These are phyloP conservation scores for Pichia nanzhaoensis DNA, from an alignment of 805 yeast genomes.

Conservation along the genomic window DNA sequence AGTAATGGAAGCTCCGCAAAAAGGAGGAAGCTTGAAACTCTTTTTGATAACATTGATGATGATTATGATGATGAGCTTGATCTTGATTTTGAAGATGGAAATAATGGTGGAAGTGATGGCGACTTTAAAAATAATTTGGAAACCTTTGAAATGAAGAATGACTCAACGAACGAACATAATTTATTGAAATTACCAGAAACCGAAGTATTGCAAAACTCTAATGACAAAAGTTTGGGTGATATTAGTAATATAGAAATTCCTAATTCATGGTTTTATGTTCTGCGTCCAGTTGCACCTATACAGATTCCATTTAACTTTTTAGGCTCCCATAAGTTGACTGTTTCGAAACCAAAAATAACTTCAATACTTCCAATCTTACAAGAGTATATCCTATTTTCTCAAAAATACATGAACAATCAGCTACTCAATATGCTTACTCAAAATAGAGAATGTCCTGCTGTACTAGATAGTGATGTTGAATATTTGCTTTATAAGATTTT, in stretches of 20 bases:
- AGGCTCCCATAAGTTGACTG: slow-evolving; percentile 28
- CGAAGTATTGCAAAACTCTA: slow-evolving; percentile 5
- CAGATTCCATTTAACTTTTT: slow-evolving; percentile 54
- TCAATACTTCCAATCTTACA: slow-evolving; percentile 28
- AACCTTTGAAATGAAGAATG: slow-evolving; percentile 18
- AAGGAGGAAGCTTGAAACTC: slow-evolving; percentile 21
- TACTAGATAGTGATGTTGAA: slow-evolving; percentile 20
- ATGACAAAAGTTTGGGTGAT: not conserved
- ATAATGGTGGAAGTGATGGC: slow-evolving; percentile 16
- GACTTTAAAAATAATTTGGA: slow-evolving; percentile 16
- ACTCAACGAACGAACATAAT: slow-evolving; percentile 6
- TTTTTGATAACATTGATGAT: slow-evolving; percentile 16
- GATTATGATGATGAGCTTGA: slow-evolving; percentile 9
- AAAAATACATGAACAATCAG: slow-evolving; percentile 11
- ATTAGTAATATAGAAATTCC: slow-evolving; percentile 32
- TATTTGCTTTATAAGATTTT: slow-evolving; percentile 18
- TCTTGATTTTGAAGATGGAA: slow-evolving; percentile 19
- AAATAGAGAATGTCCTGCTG: slow-evolving; percentile 20
- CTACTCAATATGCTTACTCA: slow-evolving; percentile 8
- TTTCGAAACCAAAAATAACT: slow-evolving; percentile 19
- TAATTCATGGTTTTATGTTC: slow-evolving; percentile 61
- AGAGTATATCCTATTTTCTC: slow-evolving; percentile 25
- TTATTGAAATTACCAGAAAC: slow-evolving; percentile 11
- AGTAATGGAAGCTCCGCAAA: slow-evolving; percentile 2
- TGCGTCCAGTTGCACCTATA: slow-evolving; percentile 55